A percentile compares a stretch with the other conserved stretches of the same genome.
These are phyloP conservation scores for Vigna trinervia DNA, from an alignment of 306 rosid species.

Conservation along the genomic window DNA sequence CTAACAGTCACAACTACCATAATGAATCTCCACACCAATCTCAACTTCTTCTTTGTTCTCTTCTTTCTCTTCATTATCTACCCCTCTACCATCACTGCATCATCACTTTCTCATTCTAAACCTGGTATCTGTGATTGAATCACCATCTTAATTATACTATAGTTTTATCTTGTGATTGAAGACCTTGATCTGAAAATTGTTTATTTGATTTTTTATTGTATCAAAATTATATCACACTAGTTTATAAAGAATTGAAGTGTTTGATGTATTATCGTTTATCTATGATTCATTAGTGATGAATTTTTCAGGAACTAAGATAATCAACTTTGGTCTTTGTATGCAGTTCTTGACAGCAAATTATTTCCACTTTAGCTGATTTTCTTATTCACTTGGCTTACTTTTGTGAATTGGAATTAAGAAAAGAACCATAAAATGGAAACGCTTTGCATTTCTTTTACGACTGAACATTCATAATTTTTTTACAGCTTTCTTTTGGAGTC, in stretches of 20 bases:
- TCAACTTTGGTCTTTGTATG: neutral
- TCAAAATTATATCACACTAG: neutral
- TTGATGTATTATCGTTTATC: no score
- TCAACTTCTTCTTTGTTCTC: conserved; percentile 36
- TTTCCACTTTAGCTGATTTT: neutral
- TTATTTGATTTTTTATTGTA: neutral
- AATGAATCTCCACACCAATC: conserved; percentile 29
- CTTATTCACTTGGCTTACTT: neutral
- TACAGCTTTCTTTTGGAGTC: neutral
- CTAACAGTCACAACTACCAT: neutral
- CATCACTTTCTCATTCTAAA: conserved; percentile 50
- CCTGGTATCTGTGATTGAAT: conserved; percentile 47
- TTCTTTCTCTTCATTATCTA: conserved; percentile 40
- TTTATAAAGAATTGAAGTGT: no score
- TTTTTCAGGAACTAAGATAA: neutral
- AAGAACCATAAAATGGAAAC: neutral
- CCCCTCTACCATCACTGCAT: conserved; percentile 37
- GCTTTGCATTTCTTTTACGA: neutral
- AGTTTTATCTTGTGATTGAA: neutral
- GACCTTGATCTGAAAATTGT: conserved; percentile 8
- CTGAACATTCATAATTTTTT: neutral
- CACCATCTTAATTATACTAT: neutral
- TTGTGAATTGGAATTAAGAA: conserved; percentile 22
- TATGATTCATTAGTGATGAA: no score
- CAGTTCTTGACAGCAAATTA: neutral